Percentiles rank a stretch among this genome's conserved stretches.
Evolutionary conservation across 306 rosid genomes (phyloP).

Genomic region (Trifolium subterraneum): DNA sequence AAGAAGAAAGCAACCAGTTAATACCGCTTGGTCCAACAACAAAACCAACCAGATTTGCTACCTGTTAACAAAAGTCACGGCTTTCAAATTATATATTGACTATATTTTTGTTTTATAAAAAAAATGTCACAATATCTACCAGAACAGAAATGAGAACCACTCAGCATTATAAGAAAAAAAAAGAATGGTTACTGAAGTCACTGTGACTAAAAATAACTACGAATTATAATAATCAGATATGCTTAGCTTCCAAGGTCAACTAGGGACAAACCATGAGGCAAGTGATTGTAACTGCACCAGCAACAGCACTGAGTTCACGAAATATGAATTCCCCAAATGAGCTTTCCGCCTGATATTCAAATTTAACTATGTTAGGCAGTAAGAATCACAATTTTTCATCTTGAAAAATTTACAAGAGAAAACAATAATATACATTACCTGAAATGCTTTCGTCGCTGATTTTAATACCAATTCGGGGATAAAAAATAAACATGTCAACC

Average conservation of each 20-base stretch:
- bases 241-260: constrained; percentile 34
- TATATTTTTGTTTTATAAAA: constrained; percentile 5
- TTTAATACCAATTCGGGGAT: constrained; percentile 82
- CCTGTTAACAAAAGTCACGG: constrained; percentile 53
- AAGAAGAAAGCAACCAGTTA: constrained; percentile 75
- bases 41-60: constrained; percentile 92
- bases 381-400: constrained; percentile 33
- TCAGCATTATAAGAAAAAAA: background rate
- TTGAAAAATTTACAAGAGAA: background rate
- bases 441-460: constrained; percentile 71
- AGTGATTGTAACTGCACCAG: constrained; percentile 88
- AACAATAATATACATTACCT: constrained; percentile 55
- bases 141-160: constrained; percentile 27
- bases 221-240: constrained; percentile 21
- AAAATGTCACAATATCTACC: constrained; percentile 16
- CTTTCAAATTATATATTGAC: constrained; percentile 16
- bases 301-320: constrained; percentile 84
- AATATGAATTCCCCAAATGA: constrained; percentile 60
- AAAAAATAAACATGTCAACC: constrained; percentile 94
- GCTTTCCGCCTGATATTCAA: constrained; percentile 61
- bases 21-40: constrained; percentile 85
- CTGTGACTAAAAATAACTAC: background rate
- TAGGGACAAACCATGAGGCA: constrained; percentile 77
- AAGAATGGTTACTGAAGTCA: constrained; percentile 25
- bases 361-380: constrained; percentile 30